A percentile compares a stretch with the other conserved stretches of the same genome.
Evolutionary conservation across 257 asterid species (phyloP).

Genomic region (Eustoma russellianum): DNA sequence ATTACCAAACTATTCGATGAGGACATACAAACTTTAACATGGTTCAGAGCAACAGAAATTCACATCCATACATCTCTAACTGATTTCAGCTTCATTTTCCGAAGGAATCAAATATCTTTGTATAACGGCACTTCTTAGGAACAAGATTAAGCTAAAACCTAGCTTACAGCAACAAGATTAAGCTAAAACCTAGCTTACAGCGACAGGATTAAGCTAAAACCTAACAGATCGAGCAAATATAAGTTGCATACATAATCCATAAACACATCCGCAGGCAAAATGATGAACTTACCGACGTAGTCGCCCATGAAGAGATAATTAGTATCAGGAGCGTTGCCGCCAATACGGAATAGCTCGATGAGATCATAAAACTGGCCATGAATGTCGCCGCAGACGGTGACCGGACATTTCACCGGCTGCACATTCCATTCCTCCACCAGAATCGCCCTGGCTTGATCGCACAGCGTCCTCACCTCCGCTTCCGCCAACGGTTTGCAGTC

Average conservation of each 20-base stretch:
- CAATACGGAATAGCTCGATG: conserved; percentile 73
- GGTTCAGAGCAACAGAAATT: too few relatives aligned
- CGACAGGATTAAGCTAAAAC: too few relatives aligned
- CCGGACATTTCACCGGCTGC: conserved; percentile 90
- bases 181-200: too few relatives aligned
- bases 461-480: conserved; percentile 57
- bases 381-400: too few relatives aligned
- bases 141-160: too few relatives aligned
- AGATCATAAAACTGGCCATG: conserved; percentile 88
- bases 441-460: conserved; percentile 74
- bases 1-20: too few relatives aligned
- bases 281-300: conserved; percentile 57
- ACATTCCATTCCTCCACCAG: conserved; percentile 85
- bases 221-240: not conserved
- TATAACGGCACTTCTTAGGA: too few relatives aligned
- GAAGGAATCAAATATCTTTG: too few relatives aligned
- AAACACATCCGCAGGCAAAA: not conserved
- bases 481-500: conserved; percentile 77
- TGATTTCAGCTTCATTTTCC: too few relatives aligned
- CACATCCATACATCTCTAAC: too few relatives aligned
- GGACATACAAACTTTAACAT: too few relatives aligned
- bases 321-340: conserved; percentile 75
- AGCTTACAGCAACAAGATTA: too few relatives aligned
- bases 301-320: conserved; percentile 89
- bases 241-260: conserved; percentile 1